Evolutionary conservation across 1,139 yeast genomes (phyloP).

Genomic region (Kluyveromyces marxianus): DNA sequence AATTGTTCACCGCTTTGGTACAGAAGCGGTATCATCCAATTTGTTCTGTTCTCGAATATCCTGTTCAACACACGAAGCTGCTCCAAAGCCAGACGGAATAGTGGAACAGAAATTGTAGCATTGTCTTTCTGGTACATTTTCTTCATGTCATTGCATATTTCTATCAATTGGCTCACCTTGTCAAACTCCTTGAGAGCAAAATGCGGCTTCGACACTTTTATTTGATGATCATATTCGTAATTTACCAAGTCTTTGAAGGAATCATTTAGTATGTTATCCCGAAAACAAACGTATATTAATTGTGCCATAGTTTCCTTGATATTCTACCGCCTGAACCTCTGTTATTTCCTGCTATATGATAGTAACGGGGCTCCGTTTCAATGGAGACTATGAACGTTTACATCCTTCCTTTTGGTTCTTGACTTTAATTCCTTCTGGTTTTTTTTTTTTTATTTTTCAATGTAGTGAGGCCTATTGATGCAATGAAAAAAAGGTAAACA

Average conservation of each 20-base stretch:
- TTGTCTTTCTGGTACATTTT: neutral
- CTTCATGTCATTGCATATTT: neutral
- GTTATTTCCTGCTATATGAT: neutral
- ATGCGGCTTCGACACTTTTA: constrained; percentile 4
- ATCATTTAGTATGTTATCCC: constrained; percentile 3
- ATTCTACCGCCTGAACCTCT: neutral
- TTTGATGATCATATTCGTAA: constrained; percentile 3
- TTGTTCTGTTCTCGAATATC: constrained; percentile 53
- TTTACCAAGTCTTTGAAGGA: constrained; percentile 2
- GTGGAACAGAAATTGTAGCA: constrained; percentile 1
- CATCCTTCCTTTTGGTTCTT: too few species aligned
- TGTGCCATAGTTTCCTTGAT: constrained; percentile 1
- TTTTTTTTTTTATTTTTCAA: too few species aligned
- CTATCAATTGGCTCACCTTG: constrained; percentile 3
- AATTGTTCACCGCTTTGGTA: constrained; percentile 50
- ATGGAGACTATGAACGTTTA: too few species aligned
- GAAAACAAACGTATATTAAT: constrained; percentile 2
- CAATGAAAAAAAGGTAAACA: too few species aligned
- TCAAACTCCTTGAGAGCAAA: constrained; percentile 2
- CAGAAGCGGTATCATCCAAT: constrained; percentile 62
- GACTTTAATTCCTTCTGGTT: too few species aligned
- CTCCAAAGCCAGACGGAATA: constrained; percentile 36
- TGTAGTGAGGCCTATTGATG: too few species aligned
- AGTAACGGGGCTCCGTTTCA: too few species aligned
- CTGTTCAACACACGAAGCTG: constrained; percentile 46